Evolutionary conservation across 2,329 filamentous ascomycete genomes (phyloP), one percentile per base, ranked within the genome.

Genomic region (Phaeosphaeriaceae sp.): DNA sequence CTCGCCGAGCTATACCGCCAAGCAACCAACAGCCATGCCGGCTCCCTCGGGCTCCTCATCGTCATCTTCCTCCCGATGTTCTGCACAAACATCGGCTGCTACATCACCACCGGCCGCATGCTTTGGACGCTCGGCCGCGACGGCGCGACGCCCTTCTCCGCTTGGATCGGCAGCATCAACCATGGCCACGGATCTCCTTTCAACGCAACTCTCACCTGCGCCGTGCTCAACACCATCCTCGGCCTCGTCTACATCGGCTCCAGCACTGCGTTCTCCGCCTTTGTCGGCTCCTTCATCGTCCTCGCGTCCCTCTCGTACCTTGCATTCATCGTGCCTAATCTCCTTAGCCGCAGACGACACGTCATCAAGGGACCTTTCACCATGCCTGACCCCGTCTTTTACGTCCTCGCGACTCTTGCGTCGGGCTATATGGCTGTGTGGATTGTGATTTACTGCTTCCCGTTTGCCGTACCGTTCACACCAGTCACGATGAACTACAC

Each of bases 221-320:
- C 80, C 3, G 60, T 77, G 42, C 74, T 83, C 53, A 83, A 83
- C 22, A 86, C 86, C 0, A 71, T 88, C 2, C 78, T 91, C 0
- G 88, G 87, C 0, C 82, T 81, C 44, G 87, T 91, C 46, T 90
- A 90, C 62, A 82, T 91, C 1, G 88, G 85, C n/a, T 87, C 82
- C 58, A 83, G 81, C 1, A 88, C 87, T 0, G 89, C 89, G 0
- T 91, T 91, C 76, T 84, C 85, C 44, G 88, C 88, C 0, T 85
- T 91, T 24, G 84, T 90, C 7, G 86, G 86, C 10, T 83, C 80
- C 0, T 88, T 86, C 70, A 81, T 86, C 52, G 80, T 88, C 15
- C 78, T 88, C 0, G 78, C 79, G 2, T 83, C 83, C 0, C 68
- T 84, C 10, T 88, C 85, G 0, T 91, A 89, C 70, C 78, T 89